Conservation (phyloP, 805 yeast genomes). For the Yamadazyma kitorensis region DNA sequence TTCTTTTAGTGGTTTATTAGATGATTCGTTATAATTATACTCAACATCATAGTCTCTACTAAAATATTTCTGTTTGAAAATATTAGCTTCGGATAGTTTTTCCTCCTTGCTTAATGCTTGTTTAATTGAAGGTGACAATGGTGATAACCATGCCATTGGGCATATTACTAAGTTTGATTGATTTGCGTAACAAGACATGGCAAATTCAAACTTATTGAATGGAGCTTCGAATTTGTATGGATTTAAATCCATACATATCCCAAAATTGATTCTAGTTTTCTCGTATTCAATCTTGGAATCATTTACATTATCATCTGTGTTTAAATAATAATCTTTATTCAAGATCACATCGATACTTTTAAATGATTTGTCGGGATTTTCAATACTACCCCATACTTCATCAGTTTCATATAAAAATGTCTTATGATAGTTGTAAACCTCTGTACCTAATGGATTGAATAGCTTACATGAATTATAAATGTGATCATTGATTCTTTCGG, state of each 20-base stretch:
- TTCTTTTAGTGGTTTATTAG: no score
- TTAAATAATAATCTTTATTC: conserved; percentile 17
- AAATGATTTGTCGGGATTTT: conserved; percentile 60
- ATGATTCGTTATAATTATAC: no score
- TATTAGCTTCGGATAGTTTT: conserved; percentile 12
- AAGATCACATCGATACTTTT: conserved; percentile 41
- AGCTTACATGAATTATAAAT: conserved; percentile 74
- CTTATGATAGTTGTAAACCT: conserved; percentile 70
- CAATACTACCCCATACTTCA: conserved; percentile 73
- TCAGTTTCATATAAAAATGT: conserved; percentile 77
- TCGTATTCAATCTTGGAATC: conserved; percentile 22
- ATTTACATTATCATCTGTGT: conserved; percentile 1
- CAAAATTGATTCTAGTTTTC: conserved; percentile 49
- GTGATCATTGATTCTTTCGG: conserved; percentile 46
- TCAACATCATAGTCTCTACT: no score
- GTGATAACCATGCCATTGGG: conserved; percentile 86
- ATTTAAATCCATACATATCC: conserved; percentile 93
- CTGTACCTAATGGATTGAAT: conserved; percentile 54
- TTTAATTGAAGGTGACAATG: conserved; percentile 42
- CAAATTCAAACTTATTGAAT: conserved; percentile 70
- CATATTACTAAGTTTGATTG: conserved; percentile 57
- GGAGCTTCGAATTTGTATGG: conserved; percentile 85
- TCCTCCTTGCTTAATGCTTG: conserved; percentile 9
- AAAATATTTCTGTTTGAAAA: no score
- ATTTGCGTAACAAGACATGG: conserved; percentile 47